A percentile compares a stretch with the other conserved stretches of the same genome.
These are phyloP conservation scores for Herpetomonas samuelpessoai DNA, from an alignment of 208 protist species.

Conservation along the genomic window DNA sequence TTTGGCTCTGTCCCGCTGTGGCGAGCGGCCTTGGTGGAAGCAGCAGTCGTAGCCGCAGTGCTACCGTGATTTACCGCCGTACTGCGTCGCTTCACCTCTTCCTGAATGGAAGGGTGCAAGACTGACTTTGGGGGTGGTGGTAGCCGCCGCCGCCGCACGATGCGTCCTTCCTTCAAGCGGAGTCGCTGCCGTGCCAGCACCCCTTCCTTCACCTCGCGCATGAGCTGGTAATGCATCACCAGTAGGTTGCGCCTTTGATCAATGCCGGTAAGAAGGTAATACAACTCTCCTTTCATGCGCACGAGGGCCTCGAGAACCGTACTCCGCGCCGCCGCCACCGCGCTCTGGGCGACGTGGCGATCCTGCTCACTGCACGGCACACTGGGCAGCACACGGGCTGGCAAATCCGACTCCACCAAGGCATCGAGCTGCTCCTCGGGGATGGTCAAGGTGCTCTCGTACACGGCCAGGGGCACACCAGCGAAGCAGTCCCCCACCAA, in stretches of 20 bases:
- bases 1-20: too few relatives aligned
- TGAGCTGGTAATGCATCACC: slow-evolving; percentile 10
- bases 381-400: slow-evolving; percentile 31
- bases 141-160: background rate
- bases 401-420: slow-evolving; percentile 29
- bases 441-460: slow-evolving; percentile 17
- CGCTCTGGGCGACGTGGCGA: slow-evolving; percentile 23
- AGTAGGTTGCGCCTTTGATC: slow-evolving; percentile 31
- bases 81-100: too few relatives aligned
- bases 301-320: slow-evolving; percentile 37
- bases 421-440: slow-evolving; percentile 35
- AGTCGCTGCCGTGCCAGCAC: background rate
- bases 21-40: too few relatives aligned
- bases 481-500: slow-evolving; percentile 24
- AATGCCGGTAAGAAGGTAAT: slow-evolving; percentile 44
- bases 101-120: too few relatives aligned
- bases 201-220: slow-evolving; percentile 5
- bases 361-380: slow-evolving; percentile 17
- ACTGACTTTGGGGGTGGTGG: too few relatives aligned
- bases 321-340: slow-evolving; percentile 27
- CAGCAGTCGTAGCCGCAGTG: too few relatives aligned
- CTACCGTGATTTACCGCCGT: too few relatives aligned
- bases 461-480: slow-evolving; percentile 20
- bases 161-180: background rate
- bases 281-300: slow-evolving; percentile 46